Base-by-base conservation (phyloP, 2,329 filamentous ascomycete genomes). In the Trematosphaeria pertusa region DNA sequence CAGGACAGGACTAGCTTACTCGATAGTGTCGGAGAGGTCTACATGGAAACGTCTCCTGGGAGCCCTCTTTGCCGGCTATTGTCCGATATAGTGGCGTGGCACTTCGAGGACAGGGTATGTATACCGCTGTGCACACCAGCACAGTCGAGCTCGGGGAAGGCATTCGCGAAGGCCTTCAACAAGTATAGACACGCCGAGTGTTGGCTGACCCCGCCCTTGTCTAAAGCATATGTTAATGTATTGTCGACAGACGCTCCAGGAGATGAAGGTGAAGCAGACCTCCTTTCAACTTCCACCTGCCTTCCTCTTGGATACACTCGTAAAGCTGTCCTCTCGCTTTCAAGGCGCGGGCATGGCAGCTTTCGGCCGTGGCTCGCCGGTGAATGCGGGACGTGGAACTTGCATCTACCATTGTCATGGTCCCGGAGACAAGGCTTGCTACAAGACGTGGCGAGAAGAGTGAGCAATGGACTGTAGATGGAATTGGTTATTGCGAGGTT, bases 371-470 rank as follows among this genome's bases (percentile, higher is more conserved):
- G 17, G 8, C 2, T 17, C n/a, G 19, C 20, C 35, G 11, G 12
- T 32, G 1, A 21, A 35, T 4, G 19, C 15, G 15, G 17, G 8
- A 12, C 26, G 19, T 11, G 36, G 43, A 11, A 24, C 26, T 19
- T 50, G 47, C 26, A 31, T 37, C 11, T 50, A 50, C 19, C 47
- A 50, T 12, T 45, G 47, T 28, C 42, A 50, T 41, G 24, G 20
- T 19, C n/a, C n/a, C n/a, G n/a, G n/a, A n/a, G 37, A 37, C 7
- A 22, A 17, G 20, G 19, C 12, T 3, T 45, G 42, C 26, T 45
- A 45, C 19, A 45, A 33, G 35, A 21, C 28, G 9, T 26, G 36
- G 11, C 31, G 18, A 41, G 11, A 19, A 3, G 17, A 19, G 33
- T 19, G 21, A 11, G 14, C 2, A 19, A 4, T 15, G 15, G 4